Base-by-base conservation (phyloP, 2,329 filamentous ascomycete species). In the Epichloe amarillans region DNA sequence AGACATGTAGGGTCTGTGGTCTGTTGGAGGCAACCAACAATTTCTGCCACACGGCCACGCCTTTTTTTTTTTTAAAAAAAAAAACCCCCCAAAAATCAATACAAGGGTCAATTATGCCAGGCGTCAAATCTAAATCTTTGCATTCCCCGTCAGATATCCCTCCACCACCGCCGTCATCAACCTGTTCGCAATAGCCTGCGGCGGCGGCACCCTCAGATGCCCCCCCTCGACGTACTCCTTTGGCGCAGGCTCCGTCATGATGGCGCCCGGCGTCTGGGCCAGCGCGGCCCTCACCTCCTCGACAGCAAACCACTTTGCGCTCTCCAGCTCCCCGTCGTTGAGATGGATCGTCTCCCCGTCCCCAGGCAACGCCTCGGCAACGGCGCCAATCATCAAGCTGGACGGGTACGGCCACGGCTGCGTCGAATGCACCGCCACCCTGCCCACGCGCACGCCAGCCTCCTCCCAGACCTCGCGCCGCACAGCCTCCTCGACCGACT, bases 161-260 rank as follows among this genome's bases (percentile, higher is more conserved):
- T 82, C 80, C 0, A 84, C 78, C 14, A 95, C 88, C 1, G 89
- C 88, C 49, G 73, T 76, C 59, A 98, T 82, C 62, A 97, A 69
- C 64, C 90, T 86, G 66, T 97, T 86, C 15, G 93, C 93, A 75
- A 98, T 97, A 1, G 93, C 91, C 37, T 89, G 95, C 52, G 75
- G 71, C 2, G 89, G 88, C 44, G 93, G 93, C 62, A 98, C 67
- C 51, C 88, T 79, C 70, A 98, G 66, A 3, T 75, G 79, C 0
- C 0, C 89, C 0, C 0, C 89, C 64, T 90, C 81, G 63, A 82
- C 84, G 62, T 89, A 90, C 11, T 76, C 83, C 40, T 77, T 69
- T 0, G 80, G 77, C 1, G 83, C 70, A 1, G 72, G 64, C 41
- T 85, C 83, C 14, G 81, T 85, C 52, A 95, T 62, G 2, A 95